A percentile compares a stretch with the other conserved stretches of the same genome.
These are phyloP conservation scores for Lepiota brunneoincarnata DNA, from an alignment of 768 basidiomycete species.

Conservation along the genomic window DNA sequence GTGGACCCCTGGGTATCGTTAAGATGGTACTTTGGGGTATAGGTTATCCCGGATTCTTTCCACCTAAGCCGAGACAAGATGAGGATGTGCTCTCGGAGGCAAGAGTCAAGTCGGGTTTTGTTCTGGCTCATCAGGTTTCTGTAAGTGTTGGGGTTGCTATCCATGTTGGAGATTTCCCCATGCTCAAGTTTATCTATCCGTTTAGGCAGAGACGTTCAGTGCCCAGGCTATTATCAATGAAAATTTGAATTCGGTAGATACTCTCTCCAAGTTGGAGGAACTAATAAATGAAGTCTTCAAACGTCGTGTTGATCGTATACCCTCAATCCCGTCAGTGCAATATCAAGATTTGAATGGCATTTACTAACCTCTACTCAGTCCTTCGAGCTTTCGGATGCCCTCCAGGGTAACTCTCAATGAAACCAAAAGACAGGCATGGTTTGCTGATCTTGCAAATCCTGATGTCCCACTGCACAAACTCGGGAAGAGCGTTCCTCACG, in stretches of 20 bases:
- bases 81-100: slow-evolving; percentile 68
- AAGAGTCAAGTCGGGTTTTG: slow-evolving; percentile 67
- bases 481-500: slow-evolving; percentile 84
- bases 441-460: slow-evolving; percentile 78
- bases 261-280: slow-evolving; percentile 61
- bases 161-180: neutral
- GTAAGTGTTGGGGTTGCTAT: slow-evolving; percentile 36
- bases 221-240: slow-evolving; percentile 52
- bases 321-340: slow-evolving; percentile 60
- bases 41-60: slow-evolving; percentile 80
- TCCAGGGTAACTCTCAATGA: slow-evolving; percentile 82
- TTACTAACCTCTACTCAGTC: slow-evolving; percentile 29
- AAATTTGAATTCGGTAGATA: slow-evolving; percentile 42
- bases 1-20: neutral
- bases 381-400: slow-evolving; percentile 74
- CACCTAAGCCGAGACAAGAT: slow-evolving; percentile 70
- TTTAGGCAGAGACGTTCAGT: slow-evolving; percentile 64
- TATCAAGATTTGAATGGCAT: neutral
- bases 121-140: slow-evolving; percentile 48
- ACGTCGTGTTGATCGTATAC: slow-evolving; percentile 54
- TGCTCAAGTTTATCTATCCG: slow-evolving; percentile 1
- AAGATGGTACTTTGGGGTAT: slow-evolving; percentile 1
- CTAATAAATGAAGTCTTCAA: slow-evolving; percentile 76
- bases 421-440: slow-evolving; percentile 77
- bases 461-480: slow-evolving; percentile 78